Evolutionary conservation across 129 eudicot species (phyloP), one percentile per base, ranked within the genome.

Genomic region (Flaveria brownii): DNA sequence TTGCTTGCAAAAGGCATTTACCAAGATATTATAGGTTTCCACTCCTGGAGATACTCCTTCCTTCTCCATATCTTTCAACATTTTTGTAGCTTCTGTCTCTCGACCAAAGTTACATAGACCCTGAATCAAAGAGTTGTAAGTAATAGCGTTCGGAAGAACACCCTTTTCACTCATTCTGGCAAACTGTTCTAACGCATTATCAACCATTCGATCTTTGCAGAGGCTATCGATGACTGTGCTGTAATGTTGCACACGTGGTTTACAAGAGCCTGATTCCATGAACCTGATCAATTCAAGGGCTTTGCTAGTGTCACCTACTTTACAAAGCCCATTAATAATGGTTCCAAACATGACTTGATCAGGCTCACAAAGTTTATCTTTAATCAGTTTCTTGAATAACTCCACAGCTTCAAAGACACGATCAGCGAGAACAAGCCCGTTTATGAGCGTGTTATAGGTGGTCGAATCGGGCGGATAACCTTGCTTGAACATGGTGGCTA

Each of bases 271-370:
- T 4, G 26, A 1, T 57, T 83, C 83, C 81, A 88, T 68, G n/a
- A 73, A 41, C n/a, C 30, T 70, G 41, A 87, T 75, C 33, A 85
- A 46, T n/a, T 78, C 82, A 70, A 78, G 76, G n/a, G 82, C 85
- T 63, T 25, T 75, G 46, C 4, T 46, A 74, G 64, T 77, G 30
- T 81, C 49, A 15, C 78, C 85, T 49, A 23, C 77, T 55, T 78
- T 81, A 74, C 83, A 85, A 0, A 85, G 81, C 4, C 88, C 85
- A 42, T 85, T 82, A 4, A 85, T 70, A 17, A 81, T n/a, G 11
- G 47, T 56, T 30, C 83, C 83, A 18, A 63, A 85, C 15, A 36
- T 36, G 41, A 36, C 4, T 7, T 36, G 41, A 36, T 36, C 41
- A 36, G 41, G 41, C 41, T 36, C 41, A 36, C 41, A 36, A 36